Evolutionary conservation across 345 rosid species (phyloP), one percentile per base, ranked within the genome.

Genomic region (Leavenworthia alabamica): DNA sequence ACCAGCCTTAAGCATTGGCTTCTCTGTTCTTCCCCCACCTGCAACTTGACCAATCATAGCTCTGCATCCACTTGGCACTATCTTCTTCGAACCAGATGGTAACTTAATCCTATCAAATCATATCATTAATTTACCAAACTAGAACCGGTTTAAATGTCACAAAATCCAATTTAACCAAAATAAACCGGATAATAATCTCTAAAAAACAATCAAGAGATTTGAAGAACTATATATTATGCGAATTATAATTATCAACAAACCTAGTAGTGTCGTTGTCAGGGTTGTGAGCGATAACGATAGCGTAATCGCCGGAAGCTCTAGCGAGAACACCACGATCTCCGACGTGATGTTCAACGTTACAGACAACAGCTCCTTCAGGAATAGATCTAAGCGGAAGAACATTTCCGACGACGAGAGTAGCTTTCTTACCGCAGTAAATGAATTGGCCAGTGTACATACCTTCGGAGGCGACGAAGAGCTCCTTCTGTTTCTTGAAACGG

Each of bases 21-120:
- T 85, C 83, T 85, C 92, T 1, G 88, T 85, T 66, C 92, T 85
- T 29, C 92, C 92, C 36, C 92, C 92, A 6, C 92, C 92, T 0
- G 92, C 86, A 36, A 85, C 85, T 37, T 85, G 89, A 20, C 92
- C 92, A 55, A 83, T 71, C 92, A 85, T 85, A 0, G 89, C 89
- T 16, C 92, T 74, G 72, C 89, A 85, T 5, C 81, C 88, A 69
- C 92, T 83, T 3, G 86, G 84, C 4, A 83, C 63, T 47, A 85
- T 78, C 76, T 85, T 85, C 82, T 85, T 85, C 2, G 86, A 64
- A 3, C 91, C 88, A 11, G 88, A 85, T n/a, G 91, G 91, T 42
- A 85, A 86, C 80, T 85, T 85, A 51, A 85, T 46, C 78, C 91
- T 85, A 39, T 29, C 13, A 23, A 40, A 46, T n/a, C 52, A 42